Percentiles rank a stretch among this genome's conserved stretches.
Evolutionary conservation across 345 rosid species (phyloP).

Genomic region (Citrus inodora): DNA sequence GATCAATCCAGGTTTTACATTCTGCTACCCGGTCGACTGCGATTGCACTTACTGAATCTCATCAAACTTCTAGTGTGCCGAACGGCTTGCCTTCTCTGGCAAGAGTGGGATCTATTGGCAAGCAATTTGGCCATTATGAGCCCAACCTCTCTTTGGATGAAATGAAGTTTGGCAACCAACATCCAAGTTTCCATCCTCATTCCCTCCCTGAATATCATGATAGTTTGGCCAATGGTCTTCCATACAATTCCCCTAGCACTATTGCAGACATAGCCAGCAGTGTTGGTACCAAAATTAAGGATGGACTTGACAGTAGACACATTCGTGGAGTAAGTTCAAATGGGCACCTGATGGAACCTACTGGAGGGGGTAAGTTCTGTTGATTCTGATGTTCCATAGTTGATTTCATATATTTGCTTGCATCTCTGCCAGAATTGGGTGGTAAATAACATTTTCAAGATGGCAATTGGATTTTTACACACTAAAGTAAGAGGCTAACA

Average conservation of each 20-base stretch:
- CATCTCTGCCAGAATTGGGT: background rate
- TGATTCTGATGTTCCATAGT: constrained; percentile 12
- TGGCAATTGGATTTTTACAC: constrained; percentile 1
- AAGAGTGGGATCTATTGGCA: constrained; percentile 53
- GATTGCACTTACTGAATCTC: constrained; percentile 53
- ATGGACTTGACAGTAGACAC: constrained; percentile 51
- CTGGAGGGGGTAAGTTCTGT: constrained; percentile 50
- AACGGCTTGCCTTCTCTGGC: constrained; percentile 58
- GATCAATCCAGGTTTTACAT: constrained; percentile 46
- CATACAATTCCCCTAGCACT: constrained; percentile 42
- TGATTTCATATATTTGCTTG: background rate
- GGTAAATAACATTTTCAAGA: background rate
- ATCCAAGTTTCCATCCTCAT: constrained; percentile 63
- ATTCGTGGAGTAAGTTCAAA: constrained; percentile 44
- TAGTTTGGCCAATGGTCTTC: constrained; percentile 49
- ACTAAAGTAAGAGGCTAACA: background rate
- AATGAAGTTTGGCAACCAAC: constrained; percentile 46
- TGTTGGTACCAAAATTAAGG: constrained; percentile 39
- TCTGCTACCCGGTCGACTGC: constrained; percentile 44
- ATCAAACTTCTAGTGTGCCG: constrained; percentile 64
- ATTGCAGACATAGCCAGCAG: constrained; percentile 42
- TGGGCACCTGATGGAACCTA: constrained; percentile 44
- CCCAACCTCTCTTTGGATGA: constrained; percentile 49
- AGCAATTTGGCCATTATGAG: constrained; percentile 49
- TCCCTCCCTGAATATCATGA: constrained; percentile 75